Evolutionary conservation across 306 rosid genomes (phyloP), one percentile per base, ranked within the genome.

Genomic region (Lotus japonicus): DNA sequence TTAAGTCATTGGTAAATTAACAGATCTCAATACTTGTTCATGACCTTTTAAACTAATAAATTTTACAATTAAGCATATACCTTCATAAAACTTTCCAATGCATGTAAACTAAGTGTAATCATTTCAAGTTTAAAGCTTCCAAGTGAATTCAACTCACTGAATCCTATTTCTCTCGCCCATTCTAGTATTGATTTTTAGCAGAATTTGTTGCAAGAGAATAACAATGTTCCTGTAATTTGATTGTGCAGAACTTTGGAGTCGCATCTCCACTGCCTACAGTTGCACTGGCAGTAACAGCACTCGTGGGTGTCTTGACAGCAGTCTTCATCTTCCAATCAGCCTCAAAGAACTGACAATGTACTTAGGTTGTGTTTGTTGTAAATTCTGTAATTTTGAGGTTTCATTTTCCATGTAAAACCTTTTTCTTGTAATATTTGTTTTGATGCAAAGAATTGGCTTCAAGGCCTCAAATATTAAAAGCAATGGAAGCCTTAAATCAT

Each of bases 301-400:
- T 90, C 83, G 97, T 86, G 46, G 97, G 99, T 38, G 77, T 90
- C 74, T 82, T 92, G 80, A 90, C 94, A 0, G 96, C 96, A 36
- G 74, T 90, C 68, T 90, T 92, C 62, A 94, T 90, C 80, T 94
- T 88, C 81, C 99, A 94, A 73, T 94, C 99, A 51, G 97, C 97
- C 66, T 84, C 98, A 44, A 75, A 88, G 74, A 82, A 72, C 64
- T 94, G 83, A 80, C 70, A 45, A 31, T 16, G n/a, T 53, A 38
- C 69, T 56, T 28, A 28, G 74, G 70, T 69, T 64, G 66, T 14
- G 21, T 21, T 60, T 69, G 44, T 45, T 78, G 86, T 72, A 82
- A 53, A 67, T 81, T 70, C 73, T 64, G 70, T 72, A 59, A 63
- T 56, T 75, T 65, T 4, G 63, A 58, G 18, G 58, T 39, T 64